Base-by-base conservation (phyloP, 1,284 basidiomycete genomes). In the Austroboletus rostrupii region DNA sequence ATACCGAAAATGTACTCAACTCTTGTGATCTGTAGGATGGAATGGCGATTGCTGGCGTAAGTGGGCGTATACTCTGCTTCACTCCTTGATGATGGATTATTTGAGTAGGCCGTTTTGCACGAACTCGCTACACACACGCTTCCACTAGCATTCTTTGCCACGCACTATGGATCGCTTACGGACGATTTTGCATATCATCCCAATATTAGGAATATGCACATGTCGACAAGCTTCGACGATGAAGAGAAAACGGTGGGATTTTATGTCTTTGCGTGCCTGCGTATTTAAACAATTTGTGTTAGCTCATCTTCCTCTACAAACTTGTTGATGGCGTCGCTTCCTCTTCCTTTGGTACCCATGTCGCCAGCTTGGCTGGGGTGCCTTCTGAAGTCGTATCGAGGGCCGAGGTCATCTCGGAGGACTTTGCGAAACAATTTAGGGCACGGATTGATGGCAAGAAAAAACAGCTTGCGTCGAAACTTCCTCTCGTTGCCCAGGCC, bases 301-400 rank as follows among this genome's bases (percentile, higher is more conserved):
- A 92, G 85, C 83, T 95, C 36, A 81, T 94, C 17, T 97, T 97
- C 75, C 74, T 97, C 19, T 97, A 95, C 76, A 95, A 96, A 72
- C 83, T 97, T 33, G 83, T 95, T 39, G 82, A 90, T 36, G 92
- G 91, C 11, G 85, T 88, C 36, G 95, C 95, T 1, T 84, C 88
- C 50, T 92, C 90, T 5, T 96, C 92, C 1, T 97, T 97, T 63
- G 95, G 92, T 28, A 93, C 92, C 1, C 90, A 95, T 61, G 92
- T 96, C 41, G 92, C 92, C 37, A 89, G 85, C 57, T 77, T 95
- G 31, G 90, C 90, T 6, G 88, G 90, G 2, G 90, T 94, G 0
- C 89, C 92, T 2, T 61, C 77, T 23, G 74, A 78, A 10, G 85
- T 95, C n/a, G 90, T 97, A 35, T 77, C 86, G 50, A 84, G 94